Conservation (phyloP, 208 protist genomes). For the Trypanosoma congolense region DNA sequence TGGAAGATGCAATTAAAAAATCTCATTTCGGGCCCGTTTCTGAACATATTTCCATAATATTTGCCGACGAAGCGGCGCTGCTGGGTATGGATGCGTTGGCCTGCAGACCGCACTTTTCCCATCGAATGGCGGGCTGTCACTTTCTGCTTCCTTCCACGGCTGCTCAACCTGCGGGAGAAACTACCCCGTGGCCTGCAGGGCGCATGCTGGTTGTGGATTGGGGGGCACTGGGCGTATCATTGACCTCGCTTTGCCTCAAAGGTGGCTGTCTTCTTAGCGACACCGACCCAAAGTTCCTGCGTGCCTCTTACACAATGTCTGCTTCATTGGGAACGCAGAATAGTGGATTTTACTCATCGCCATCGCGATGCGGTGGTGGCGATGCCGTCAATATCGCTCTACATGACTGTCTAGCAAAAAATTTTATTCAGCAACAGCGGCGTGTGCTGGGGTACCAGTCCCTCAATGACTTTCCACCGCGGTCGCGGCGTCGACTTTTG, state of each 20-base stretch:
- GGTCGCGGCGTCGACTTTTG: slow-evolving; percentile 61
- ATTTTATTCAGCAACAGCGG: slow-evolving; percentile 68
- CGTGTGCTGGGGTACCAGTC: slow-evolving; percentile 41
- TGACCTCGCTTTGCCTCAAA: slow-evolving; percentile 40
- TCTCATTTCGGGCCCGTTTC: slow-evolving; percentile 60
- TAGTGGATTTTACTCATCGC: slow-evolving; percentile 1
- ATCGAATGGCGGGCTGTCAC: slow-evolving; percentile 24
- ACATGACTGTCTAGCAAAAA: slow-evolving; percentile 61
- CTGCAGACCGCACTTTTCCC: slow-evolving; percentile 18
- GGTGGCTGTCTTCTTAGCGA: slow-evolving; percentile 45
- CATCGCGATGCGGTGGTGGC: slow-evolving; percentile 32
- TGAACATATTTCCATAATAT: slow-evolving; percentile 42
- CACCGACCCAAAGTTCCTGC: slow-evolving; percentile 16
- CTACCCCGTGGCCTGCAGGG: slow-evolving; percentile 21
- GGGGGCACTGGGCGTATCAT: slow-evolving; percentile 63
- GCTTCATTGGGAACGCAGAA: background rate
- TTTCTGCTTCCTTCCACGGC: slow-evolving; percentile 36
- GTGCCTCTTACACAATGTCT: background rate
- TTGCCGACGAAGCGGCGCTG: slow-evolving; percentile 71
- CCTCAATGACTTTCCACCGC: slow-evolving; percentile 48
- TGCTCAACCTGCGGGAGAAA: background rate
- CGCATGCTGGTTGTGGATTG: slow-evolving; percentile 81
- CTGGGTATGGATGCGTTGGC: slow-evolving; percentile 42
- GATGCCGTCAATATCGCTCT: slow-evolving; percentile 64
- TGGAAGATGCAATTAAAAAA: slow-evolving; percentile 54